Evolutionary conservation across 2,329 filamentous ascomycete genomes (phyloP).

Genomic region (Colletotrichum navitas): DNA sequence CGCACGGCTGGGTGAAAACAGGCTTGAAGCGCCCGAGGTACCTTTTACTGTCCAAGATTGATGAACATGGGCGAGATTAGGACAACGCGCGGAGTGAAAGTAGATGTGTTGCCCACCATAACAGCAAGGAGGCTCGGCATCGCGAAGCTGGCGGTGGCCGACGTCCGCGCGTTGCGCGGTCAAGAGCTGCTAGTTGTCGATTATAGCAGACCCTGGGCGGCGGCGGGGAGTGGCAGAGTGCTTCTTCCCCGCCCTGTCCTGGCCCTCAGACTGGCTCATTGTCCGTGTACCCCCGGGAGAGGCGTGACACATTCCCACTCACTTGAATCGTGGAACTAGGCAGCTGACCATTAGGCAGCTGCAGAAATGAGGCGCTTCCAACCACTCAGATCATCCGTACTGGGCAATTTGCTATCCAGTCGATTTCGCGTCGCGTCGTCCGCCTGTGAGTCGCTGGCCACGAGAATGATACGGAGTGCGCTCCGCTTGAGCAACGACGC

Average conservation of each 20-base stretch:
- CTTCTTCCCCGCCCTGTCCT: constrained; percentile 18
- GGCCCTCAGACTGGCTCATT: constrained; percentile 30
- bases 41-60: background rate
- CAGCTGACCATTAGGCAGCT: constrained; percentile 40
- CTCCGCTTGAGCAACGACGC: background rate
- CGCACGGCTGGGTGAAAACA: constrained; percentile 1
- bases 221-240: constrained; percentile 15
- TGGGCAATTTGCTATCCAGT: constrained; percentile 38
- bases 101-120: background rate
- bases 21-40: constrained; percentile 13
- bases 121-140: constrained; percentile 33
- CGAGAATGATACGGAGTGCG: constrained; percentile 8
- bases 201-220: constrained; percentile 16
- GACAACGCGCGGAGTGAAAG: constrained; percentile 28
- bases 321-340: constrained; percentile 27
- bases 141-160: constrained; percentile 15
- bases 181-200: constrained; percentile 3
- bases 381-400: constrained; percentile 41
- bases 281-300: constrained; percentile 27
- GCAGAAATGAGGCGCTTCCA: constrained; percentile 32
- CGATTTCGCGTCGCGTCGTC: constrained; percentile 22
- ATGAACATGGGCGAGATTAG: constrained; percentile 27
- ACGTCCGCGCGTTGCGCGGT: constrained; percentile 11
- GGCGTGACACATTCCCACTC: constrained; percentile 25
- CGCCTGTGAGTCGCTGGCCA: constrained; percentile 8